Percentiles rank a stretch among this genome's conserved stretches.
These are phyloP conservation scores for Camelina sativa DNA, from an alignment of 345 rosid species.

Conservation along the genomic window DNA sequence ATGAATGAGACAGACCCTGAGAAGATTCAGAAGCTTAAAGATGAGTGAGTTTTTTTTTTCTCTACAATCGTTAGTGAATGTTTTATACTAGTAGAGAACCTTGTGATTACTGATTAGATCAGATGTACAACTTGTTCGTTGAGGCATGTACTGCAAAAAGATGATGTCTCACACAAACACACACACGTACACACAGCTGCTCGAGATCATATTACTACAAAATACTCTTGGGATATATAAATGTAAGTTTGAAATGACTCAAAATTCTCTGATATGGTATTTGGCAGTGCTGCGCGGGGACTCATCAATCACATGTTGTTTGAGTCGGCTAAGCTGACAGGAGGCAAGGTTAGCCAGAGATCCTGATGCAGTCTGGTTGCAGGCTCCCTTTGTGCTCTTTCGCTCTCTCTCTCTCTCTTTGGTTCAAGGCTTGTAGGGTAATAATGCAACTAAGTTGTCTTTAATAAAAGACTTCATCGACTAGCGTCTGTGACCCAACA, in stretches of 20 bases:
- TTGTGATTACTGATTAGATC: background rate
- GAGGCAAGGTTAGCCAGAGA: constrained; percentile 74
- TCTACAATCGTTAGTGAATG: constrained; percentile 16
- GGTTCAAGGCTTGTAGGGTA: constrained; percentile 29
- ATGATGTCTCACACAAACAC: constrained; percentile 19
- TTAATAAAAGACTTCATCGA: constrained; percentile 4
- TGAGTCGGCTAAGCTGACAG: constrained; percentile 77
- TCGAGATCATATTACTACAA: background rate
- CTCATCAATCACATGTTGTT: constrained; percentile 89
- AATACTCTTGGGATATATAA: background rate
- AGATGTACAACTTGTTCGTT: constrained; percentile 9
- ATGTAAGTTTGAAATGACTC: constrained; percentile 13
- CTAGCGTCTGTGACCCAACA: constrained; percentile 24
- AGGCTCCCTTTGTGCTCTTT: background rate
- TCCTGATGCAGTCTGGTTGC: constrained; percentile 37
- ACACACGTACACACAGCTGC: background rate
- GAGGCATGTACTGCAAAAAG: constrained; percentile 14
- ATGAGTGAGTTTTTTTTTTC: constrained; percentile 64
- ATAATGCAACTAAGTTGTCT: constrained; percentile 23
- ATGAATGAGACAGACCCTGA: constrained; percentile 86
- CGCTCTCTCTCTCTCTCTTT: constrained; percentile 17
- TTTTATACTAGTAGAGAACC: background rate
- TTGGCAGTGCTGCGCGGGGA: constrained; percentile 93
- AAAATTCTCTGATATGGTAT: constrained; percentile 26
- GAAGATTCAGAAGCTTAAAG: constrained; percentile 88